Evolutionary conservation across 352 stramenopile species (phyloP).

Genomic region (Phytopythium oedochilum): DNA sequence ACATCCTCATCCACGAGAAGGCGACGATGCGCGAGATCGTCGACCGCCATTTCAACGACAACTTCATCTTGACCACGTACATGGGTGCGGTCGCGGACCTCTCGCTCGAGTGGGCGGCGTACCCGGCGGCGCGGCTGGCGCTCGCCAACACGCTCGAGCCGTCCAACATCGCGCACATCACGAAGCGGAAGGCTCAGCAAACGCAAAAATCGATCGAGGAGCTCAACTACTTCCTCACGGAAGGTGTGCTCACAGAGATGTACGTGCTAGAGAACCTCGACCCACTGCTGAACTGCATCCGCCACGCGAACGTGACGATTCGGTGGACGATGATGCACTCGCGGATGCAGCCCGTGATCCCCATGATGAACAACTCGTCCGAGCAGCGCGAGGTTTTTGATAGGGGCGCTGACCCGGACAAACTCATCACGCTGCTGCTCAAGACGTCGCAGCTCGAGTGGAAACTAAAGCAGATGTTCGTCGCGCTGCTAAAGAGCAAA

Average conservation of each 20-base stretch:
- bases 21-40: slow-evolving; percentile 93
- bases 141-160: slow-evolving; percentile 86
- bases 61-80: slow-evolving; percentile 95
- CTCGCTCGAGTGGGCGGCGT: slow-evolving; percentile 90
- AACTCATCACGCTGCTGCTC: slow-evolving; percentile 90
- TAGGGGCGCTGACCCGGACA: slow-evolving; percentile 74
- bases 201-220: slow-evolving; percentile 86
- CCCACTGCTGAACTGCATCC: slow-evolving; percentile 88
- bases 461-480: slow-evolving; percentile 94
- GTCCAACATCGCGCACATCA: slow-evolving; percentile 88
- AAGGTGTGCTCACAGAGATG: slow-evolving; percentile 90
- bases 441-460: slow-evolving; percentile 93
- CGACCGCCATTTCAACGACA: slow-evolving; percentile 95
- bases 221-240: slow-evolving; percentile 89
- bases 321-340: slow-evolving; percentile 94
- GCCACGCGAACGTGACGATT: slow-evolving; percentile 91
- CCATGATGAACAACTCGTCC: slow-evolving; percentile 84
- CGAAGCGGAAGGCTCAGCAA: slow-evolving; percentile 83
- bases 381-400: slow-evolving; percentile 84
- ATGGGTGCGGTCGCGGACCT: slow-evolving; percentile 93
- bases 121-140: slow-evolving; percentile 85
- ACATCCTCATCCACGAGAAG: slow-evolving; percentile 90
- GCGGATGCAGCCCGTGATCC: slow-evolving; percentile 78
- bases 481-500: slow-evolving; percentile 86
- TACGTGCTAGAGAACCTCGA: slow-evolving; percentile 93